phyloP scores from a whole-genome alignment of 805 yeast genomes.

The Starmerella stellata region DNA sequence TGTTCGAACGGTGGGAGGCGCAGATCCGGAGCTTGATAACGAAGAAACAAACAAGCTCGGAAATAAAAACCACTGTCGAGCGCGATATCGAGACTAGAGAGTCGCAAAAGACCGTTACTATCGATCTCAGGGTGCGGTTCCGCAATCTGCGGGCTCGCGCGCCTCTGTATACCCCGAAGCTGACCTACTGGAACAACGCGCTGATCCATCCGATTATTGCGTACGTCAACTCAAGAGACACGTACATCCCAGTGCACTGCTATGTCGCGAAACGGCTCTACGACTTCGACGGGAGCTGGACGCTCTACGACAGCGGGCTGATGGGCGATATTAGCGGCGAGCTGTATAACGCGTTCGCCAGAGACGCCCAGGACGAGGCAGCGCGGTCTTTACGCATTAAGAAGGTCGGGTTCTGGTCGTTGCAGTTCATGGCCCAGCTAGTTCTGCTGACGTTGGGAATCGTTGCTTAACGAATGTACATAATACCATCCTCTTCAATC shows the following conservation, averaged over 20 bases:
- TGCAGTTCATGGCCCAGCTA: conserved; percentile 67
- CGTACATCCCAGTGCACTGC: conserved; percentile 75
- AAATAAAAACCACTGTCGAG: conserved; percentile 21
- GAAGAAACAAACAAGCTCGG: conserved; percentile 7
- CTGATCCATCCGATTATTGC: conserved; percentile 87
- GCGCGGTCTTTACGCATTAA: conserved; percentile 50
- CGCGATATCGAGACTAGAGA: conserved; percentile 17
- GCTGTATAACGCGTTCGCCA: conserved; percentile 77
- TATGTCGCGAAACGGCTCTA: conserved; percentile 56
- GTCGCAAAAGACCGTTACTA: conserved; percentile 41
- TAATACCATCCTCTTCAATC: too few relatives aligned
- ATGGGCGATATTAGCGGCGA: conserved; percentile 84
- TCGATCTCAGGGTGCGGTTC: conserved; percentile 62
- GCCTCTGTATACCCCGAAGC: conserved; percentile 70
- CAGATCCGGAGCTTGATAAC: conserved; percentile 8
- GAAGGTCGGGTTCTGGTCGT: conserved; percentile 83
- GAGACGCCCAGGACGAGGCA: conserved; percentile 77
- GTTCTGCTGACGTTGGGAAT: conserved; percentile 70
- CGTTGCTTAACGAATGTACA: too few relatives aligned
- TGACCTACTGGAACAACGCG: conserved; percentile 84
- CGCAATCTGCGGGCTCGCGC: conserved; percentile 78
- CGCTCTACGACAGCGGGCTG: conserved; percentile 70
- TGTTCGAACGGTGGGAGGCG: conserved; percentile 27
- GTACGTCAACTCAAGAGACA: conserved; percentile 75
- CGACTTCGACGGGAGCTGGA: conserved; percentile 95